phyloP scores from a whole-genome alignment of 371 early-diverging fungal genomes.

The Mucor irregularis region DNA sequence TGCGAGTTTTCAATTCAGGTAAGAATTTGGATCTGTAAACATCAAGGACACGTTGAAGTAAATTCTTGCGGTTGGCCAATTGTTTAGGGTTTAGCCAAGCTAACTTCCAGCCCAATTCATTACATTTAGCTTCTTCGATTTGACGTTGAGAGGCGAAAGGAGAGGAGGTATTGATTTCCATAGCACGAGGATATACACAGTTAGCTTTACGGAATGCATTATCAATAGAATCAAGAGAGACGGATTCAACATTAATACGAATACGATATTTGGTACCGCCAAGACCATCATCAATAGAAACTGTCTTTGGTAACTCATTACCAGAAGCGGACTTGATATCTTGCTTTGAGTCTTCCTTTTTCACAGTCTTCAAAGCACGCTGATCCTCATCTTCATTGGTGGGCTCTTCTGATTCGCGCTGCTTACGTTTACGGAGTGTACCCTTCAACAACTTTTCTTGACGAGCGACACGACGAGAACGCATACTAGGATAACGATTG shows the following conservation, averaged over 20 bases:
- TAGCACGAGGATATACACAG: conserved; percentile 51
- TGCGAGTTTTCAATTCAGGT: conserved; percentile 41
- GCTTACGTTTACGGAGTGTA: conserved; percentile 42
- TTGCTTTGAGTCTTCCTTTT: conserved; percentile 2
- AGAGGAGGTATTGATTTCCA: conserved; percentile 30
- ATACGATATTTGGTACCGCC: conserved; percentile 31
- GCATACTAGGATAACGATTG: conserved; percentile 77
- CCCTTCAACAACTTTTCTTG: conserved; percentile 70
- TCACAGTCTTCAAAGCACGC: neutral
- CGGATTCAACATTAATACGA: conserved; percentile 47
- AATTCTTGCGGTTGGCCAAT: conserved; percentile 43
- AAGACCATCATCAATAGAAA: conserved; percentile 26
- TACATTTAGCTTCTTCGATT: conserved; percentile 47
- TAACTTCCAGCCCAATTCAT: conserved; percentile 53
- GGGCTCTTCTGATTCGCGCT: conserved; percentile 22
- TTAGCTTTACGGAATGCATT: conserved; percentile 38
- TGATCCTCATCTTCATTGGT: neutral
- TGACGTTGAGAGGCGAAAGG: conserved; percentile 36
- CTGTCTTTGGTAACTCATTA: conserved; percentile 23
- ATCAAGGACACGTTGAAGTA: conserved; percentile 50
- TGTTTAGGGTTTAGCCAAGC: conserved; percentile 54
- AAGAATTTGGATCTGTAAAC: conserved; percentile 45
- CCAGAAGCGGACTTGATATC: neutral
- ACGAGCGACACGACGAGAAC: conserved; percentile 77
- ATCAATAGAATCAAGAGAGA: conserved; percentile 44